Conservation (phyloP, 2,329 filamentous ascomycete genomes). For the Triangularia verruculosa region DNA sequence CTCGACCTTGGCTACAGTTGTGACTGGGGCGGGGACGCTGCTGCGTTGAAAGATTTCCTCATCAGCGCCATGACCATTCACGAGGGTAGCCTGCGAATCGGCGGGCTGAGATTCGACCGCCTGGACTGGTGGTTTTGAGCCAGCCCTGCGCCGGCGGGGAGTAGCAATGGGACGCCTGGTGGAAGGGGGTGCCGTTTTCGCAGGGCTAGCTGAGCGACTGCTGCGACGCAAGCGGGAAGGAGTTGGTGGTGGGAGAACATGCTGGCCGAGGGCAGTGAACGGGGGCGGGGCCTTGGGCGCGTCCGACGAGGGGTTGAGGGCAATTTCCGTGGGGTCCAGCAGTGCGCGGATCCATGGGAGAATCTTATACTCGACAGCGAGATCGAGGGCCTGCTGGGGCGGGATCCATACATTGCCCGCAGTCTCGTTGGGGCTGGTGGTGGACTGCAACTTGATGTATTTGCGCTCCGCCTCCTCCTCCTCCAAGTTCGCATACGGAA, state of each 20-base stretch:
- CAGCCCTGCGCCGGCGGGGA: conserved; percentile 52
- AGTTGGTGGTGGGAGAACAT: conserved; percentile 48
- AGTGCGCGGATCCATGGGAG: conserved; percentile 86
- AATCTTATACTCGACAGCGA: conserved; percentile 87
- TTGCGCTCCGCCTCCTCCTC: conserved; percentile 76
- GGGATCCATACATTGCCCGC: conserved; percentile 97
- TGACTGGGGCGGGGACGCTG: conserved; percentile 18
- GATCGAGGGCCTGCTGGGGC: conserved; percentile 71
- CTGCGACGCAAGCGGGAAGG: conserved; percentile 48
- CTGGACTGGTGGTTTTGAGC: conserved; percentile 34
- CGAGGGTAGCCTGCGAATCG: conserved; percentile 27
- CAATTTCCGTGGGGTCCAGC: conserved; percentile 81
- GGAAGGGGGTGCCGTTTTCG: conserved; percentile 38
- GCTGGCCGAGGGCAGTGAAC: conserved; percentile 50
- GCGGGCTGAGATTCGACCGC: conserved; percentile 27
- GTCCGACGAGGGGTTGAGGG: conserved; percentile 51
- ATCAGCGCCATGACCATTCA: conserved; percentile 30
- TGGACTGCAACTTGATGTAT: conserved; percentile 78
- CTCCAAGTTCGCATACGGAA: conserved; percentile 68
- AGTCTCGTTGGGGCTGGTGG: conserved; percentile 85
- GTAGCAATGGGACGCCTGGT: conserved; percentile 47
- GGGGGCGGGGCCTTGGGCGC: conserved; percentile 75
- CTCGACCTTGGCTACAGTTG: conserved; percentile 31
- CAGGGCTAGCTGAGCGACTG: conserved; percentile 57
- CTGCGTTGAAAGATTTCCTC: conserved; percentile 9